phyloP scores from a whole-genome alignment of 768 basidiomycete genomes.

The Boletus rubescentipes region DNA sequence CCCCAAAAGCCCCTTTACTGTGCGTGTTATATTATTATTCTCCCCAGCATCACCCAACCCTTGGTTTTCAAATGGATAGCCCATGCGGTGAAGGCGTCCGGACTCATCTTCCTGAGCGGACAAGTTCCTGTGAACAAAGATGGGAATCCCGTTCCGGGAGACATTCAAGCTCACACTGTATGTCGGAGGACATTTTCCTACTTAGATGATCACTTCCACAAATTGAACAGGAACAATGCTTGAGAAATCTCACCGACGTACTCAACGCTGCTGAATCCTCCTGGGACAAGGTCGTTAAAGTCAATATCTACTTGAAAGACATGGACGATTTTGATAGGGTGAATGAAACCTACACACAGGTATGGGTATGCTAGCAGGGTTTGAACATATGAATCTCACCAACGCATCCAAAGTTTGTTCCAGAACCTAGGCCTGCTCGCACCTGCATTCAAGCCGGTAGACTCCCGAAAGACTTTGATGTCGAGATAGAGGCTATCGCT shows the following conservation, averaged over 20 bases:
- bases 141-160: conserved; percentile 53
- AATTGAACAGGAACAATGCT: conserved; percentile 49
- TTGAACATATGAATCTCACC: background rate
- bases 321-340: conserved; percentile 57
- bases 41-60: background rate
- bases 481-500: conserved; percentile 76
- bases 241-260: conserved; percentile 54
- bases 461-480: conserved; percentile 65
- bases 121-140: conserved; percentile 52
- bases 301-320: conserved; percentile 61
- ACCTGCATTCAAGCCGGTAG: conserved; percentile 74
- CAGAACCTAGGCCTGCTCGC: conserved; percentile 64
- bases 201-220: background rate
- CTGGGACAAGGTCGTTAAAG: conserved; percentile 57
- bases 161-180: conserved; percentile 60
- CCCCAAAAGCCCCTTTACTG: conserved; percentile 22
- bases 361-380: conserved; percentile 18
- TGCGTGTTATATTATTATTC: background rate
- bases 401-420: conserved; percentile 37
- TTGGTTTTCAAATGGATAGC: conserved; percentile 32
- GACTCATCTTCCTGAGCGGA: conserved; percentile 61
- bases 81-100: conserved; percentile 56
- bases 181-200: conserved; percentile 9
- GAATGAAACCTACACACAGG: conserved; percentile 60
- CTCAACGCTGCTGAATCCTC: conserved; percentile 54